Evolutionary conservation across 2,329 filamentous ascomycete species (phyloP).

Genomic region (Mollisia scopiformis): DNA sequence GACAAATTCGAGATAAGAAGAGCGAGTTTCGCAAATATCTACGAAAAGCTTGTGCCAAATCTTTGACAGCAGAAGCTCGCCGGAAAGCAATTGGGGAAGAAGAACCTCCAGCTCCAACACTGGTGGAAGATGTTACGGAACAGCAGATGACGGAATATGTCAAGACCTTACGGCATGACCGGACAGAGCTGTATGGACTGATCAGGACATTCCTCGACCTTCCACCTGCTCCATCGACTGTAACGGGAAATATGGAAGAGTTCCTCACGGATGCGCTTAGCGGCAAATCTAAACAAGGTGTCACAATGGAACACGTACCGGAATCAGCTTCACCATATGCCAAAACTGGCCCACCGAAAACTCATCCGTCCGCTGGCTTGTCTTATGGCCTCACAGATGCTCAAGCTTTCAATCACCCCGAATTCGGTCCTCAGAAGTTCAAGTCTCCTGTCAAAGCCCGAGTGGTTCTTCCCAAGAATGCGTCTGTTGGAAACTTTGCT

Average conservation of each 20-base stretch:
- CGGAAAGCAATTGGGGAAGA: conserved; percentile 42
- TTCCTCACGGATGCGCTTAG: no score
- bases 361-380: conserved; percentile 67
- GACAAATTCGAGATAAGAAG: conserved; percentile 55
- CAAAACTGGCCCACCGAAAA: conserved; percentile 55
- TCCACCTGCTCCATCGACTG: conserved; percentile 32
- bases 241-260: no score
- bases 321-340: conserved; percentile 44
- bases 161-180: conserved; percentile 54
- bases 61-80: conserved; percentile 44
- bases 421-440: conserved; percentile 59
- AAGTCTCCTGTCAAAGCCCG: conserved; percentile 58
- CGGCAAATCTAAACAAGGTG: no score
- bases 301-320: conserved; percentile 3
- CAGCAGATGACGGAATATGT: conserved; percentile 55
- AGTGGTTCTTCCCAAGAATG: conserved; percentile 52
- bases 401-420: conserved; percentile 60
- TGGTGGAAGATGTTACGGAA: conserved; percentile 48
- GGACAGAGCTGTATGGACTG: conserved; percentile 52
- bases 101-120: conserved; percentile 32
- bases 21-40: conserved; percentile 58
- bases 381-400: conserved; percentile 60
- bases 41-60: conserved; percentile 49
- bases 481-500: conserved; percentile 31
- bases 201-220: conserved; percentile 66